These are phyloP conservation scores for Trypanosoma cruzi DNA, from an alignment of 208 protist genomes.

Conservation along the genomic window DNA sequence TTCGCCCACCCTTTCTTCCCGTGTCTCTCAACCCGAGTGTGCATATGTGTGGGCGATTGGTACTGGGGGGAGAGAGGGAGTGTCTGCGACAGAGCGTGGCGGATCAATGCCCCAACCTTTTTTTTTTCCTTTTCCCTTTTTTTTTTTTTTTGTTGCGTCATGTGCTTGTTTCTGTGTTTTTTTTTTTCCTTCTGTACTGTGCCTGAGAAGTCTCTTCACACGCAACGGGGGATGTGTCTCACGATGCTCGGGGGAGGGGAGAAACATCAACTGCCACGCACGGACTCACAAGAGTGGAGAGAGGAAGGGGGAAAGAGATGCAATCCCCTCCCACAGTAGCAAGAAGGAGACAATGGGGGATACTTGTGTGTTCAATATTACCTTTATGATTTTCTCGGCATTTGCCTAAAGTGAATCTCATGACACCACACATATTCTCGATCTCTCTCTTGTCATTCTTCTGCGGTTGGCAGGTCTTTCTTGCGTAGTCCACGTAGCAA, in stretches of 20 bases:
- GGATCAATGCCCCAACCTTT: not conserved
- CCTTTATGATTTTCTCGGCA: constrained; percentile 9
- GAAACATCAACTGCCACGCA: not conserved
- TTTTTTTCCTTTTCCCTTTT: constrained; percentile 7
- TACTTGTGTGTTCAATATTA: not conserved
- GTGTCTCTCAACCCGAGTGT: not conserved
- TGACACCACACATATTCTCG: constrained; percentile 3
- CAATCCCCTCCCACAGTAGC: not conserved
- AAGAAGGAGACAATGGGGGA: not conserved
- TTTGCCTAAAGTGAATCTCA: not conserved
- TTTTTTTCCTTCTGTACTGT: not conserved
- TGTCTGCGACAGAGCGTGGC: not conserved
- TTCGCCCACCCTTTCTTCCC: not conserved
- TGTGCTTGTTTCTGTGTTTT: constrained; percentile 13
- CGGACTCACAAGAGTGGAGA: not conserved
- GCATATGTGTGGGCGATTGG: not conserved
- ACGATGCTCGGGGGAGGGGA: too few relatives aligned
- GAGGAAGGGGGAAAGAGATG: not conserved
- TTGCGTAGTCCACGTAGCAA: constrained; percentile 2
- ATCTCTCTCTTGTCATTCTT: constrained; percentile 15
- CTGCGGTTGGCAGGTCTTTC: not conserved
- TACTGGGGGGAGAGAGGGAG: not conserved
- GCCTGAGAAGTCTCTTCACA: not conserved
- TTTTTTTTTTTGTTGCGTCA: constrained; percentile 3
- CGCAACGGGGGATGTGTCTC: not conserved